Evolutionary conservation across 257 asterid species (phyloP).

Genomic region (Solanum stenotomum): DNA sequence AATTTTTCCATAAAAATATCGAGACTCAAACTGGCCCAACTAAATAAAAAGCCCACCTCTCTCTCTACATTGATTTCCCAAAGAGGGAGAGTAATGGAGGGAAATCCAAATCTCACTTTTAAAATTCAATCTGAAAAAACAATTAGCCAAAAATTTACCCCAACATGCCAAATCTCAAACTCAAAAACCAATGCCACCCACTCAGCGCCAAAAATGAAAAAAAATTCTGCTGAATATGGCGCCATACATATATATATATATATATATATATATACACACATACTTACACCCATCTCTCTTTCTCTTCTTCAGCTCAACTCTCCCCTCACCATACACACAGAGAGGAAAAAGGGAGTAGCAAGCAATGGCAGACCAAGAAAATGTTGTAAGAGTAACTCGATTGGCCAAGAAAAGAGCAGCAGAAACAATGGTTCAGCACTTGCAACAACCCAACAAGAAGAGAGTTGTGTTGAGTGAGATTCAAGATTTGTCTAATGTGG

Average conservation of each 20-base stretch:
- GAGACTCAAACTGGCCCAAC: no score
- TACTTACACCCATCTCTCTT: neutral
- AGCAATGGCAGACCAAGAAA: constrained; percentile 12
- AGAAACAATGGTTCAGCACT: constrained; percentile 1
- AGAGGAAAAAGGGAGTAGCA: neutral
- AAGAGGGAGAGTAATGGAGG: neutral
- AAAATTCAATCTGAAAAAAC: neutral
- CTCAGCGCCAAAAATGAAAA: neutral
- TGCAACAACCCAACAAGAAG: constrained; percentile 3
- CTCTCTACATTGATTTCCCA: neutral
- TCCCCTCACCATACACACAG: neutral
- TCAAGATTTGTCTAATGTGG: neutral
- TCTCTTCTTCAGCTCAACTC: neutral
- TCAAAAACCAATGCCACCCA: neutral
- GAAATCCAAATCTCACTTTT: neutral
- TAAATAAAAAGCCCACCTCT: neutral
- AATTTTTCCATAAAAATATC: no score
- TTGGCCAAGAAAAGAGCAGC: constrained; percentile 17
- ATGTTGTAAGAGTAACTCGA: constrained; percentile 4
- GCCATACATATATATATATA: neutral
- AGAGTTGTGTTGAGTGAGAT: no score
- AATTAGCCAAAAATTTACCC: neutral
- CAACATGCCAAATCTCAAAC: neutral
- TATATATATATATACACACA: no score
- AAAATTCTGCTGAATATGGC: neutral